Evolutionary conservation across 2,329 filamentous ascomycete species (phyloP).

Genomic region (Orbilia brochopaga): DNA sequence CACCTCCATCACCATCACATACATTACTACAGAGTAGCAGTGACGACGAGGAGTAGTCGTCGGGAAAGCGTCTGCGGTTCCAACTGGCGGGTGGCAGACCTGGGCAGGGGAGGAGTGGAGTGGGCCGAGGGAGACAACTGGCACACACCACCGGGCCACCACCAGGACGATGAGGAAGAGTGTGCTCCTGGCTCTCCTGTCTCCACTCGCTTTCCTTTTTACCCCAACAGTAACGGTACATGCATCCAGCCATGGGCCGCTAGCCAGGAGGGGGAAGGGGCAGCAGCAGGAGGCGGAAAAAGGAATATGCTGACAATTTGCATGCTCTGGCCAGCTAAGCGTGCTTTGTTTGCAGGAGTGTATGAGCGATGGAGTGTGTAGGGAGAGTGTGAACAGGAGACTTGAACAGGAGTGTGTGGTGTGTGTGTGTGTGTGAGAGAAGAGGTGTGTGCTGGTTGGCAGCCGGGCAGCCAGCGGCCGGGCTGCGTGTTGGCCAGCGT

Average conservation of each 20-base stretch:
- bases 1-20: constrained; percentile 41
- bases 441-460: not conserved
- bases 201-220: constrained; percentile 50
- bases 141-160: constrained; percentile 20
- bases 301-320: constrained; percentile 51
- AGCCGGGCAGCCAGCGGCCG: too few species aligned
- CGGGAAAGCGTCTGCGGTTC: constrained; percentile 50
- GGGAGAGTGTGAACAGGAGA: not conserved
- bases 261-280: constrained; percentile 40
- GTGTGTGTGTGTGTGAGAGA: too few species aligned
- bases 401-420: too few species aligned
- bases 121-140: constrained; percentile 33
- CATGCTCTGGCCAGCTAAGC: constrained; percentile 50
- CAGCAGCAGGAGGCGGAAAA: constrained; percentile 27
- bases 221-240: constrained; percentile 52
- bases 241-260: constrained; percentile 49
- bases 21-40: constrained; percentile 8
- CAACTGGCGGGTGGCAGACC: constrained; percentile 41
- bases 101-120: constrained; percentile 51
- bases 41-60: constrained; percentile 17
- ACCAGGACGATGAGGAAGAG: constrained; percentile 14
- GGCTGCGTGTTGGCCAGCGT: too few species aligned
- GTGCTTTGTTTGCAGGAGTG: constrained; percentile 13
- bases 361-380: too few species aligned
- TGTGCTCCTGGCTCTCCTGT: too few species aligned